These are phyloP conservation scores for Artomyces pyxidatus DNA, from an alignment of 768 basidiomycete genomes.

Conservation along the genomic window DNA sequence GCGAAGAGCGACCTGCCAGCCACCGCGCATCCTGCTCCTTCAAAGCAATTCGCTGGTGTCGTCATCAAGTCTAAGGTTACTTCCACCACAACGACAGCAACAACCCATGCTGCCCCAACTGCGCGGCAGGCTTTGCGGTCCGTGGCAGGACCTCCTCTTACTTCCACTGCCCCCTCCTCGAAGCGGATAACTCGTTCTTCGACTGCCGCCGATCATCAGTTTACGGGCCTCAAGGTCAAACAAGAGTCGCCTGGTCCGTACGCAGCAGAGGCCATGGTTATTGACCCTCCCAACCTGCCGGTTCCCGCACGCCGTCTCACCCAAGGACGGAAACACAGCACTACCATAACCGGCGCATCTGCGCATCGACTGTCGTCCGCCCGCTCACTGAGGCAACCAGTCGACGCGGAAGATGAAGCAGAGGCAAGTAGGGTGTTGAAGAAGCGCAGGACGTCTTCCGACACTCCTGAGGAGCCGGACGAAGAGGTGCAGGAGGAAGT, in stretches of 20 bases:
- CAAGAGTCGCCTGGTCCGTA: conserved; percentile 8
- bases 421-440: conserved; percentile 58
- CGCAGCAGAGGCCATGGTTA: conserved; percentile 45
- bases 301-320: conserved; percentile 23
- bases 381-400: neutral
- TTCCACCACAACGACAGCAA: conserved; percentile 28
- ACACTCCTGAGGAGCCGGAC: conserved; percentile 37
- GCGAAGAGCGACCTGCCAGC: conserved; percentile 31
- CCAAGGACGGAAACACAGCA: conserved; percentile 2
- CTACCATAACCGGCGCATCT: neutral
- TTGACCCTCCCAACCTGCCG: conserved; percentile 24
- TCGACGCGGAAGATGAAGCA: conserved; percentile 38
- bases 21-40: conserved; percentile 21
- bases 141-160: conserved; percentile 24
- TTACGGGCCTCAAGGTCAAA: conserved; percentile 23
- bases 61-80: conserved; percentile 45
- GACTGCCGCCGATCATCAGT: conserved; percentile 23
- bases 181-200: conserved; percentile 22
- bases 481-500: conserved; percentile 28
- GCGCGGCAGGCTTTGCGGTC: conserved; percentile 49
- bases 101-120: conserved; percentile 7
- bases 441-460: conserved; percentile 70
- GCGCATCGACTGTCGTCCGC: conserved; percentile 1
- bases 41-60: conserved; percentile 57
- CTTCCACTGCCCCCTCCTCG: neutral